phyloP scores from a whole-genome alignment of 768 basidiomycete species.

The Postia placenta region DNA sequence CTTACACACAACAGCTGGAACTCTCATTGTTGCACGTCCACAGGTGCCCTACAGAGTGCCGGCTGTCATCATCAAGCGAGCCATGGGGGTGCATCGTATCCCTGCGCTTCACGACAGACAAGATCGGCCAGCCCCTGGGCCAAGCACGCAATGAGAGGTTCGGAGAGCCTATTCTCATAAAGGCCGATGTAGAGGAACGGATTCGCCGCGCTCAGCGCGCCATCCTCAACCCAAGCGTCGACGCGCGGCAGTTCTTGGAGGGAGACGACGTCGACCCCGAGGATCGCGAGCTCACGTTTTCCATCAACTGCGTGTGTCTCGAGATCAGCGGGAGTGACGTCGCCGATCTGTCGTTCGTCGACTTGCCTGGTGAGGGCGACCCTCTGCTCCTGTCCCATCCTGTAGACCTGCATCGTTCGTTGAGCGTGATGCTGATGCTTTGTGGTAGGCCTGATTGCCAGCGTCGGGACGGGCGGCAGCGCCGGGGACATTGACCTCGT shows the following conservation, averaged over 20 bases:
- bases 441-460: conserved; percentile 48
- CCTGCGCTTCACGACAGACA: conserved; percentile 25
- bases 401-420: background rate
- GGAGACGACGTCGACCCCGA: conserved; percentile 26
- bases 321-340: conserved; percentile 32
- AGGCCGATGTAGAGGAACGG: conserved; percentile 53
- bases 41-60: conserved; percentile 35
- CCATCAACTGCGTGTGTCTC: conserved; percentile 29
- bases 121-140: conserved; percentile 28
- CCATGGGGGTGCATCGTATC: conserved; percentile 31
- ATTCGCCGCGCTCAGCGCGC: conserved; percentile 62
- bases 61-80: conserved; percentile 19
- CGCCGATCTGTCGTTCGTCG: conserved; percentile 34
- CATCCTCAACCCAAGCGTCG: conserved; percentile 49
- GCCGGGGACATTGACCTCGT: conserved; percentile 57
- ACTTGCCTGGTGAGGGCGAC: conserved; percentile 30
- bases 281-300: conserved; percentile 25
- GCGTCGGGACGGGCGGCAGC: conserved; percentile 33
- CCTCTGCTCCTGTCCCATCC: background rate
- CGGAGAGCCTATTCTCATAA: conserved; percentile 38
- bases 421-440: background rate
- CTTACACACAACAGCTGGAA: background rate
- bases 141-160: conserved; percentile 19
- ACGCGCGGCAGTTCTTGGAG: conserved; percentile 31
- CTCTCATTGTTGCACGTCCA: background rate